A percentile compares a stretch with the other conserved stretches of the same genome.
phyloP scores from a whole-genome alignment of 2,329 filamentous ascomycete genomes.

The Annulohypoxylon truncatum region DNA sequence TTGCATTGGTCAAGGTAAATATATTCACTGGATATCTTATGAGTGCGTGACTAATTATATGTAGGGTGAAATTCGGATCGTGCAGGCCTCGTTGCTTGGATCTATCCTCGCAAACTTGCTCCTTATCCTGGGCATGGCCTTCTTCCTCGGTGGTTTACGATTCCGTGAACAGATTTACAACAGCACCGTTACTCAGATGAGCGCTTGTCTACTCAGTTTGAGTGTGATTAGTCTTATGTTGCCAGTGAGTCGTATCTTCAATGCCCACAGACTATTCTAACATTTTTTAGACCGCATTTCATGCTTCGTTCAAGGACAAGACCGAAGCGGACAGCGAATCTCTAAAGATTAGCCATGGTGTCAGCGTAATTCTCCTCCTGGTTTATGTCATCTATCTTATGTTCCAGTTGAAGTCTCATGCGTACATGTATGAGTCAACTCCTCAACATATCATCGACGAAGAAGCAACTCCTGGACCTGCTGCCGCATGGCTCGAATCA shows the following conservation, averaged over 20 bases:
- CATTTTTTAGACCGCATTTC: conserved; percentile 80
- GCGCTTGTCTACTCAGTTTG: conserved; percentile 88
- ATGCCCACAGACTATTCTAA: neutral
- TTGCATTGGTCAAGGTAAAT: conserved; percentile 76
- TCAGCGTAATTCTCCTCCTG: conserved; percentile 83
- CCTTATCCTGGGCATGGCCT: conserved; percentile 91
- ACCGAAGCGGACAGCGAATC: conserved; percentile 74
- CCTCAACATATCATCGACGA: conserved; percentile 94
- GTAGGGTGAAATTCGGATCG: conserved; percentile 85
- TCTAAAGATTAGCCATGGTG: conserved; percentile 87
- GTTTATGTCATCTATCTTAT: conserved; percentile 87
- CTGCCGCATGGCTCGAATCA: conserved; percentile 83
- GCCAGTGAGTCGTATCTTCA: conserved; percentile 65
- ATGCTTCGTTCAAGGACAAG: conserved; percentile 80
- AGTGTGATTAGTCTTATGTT: conserved; percentile 90
- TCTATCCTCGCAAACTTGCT: conserved; percentile 91
- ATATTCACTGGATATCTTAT: neutral
- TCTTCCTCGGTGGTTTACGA: conserved; percentile 85
- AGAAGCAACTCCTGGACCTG: conserved; percentile 85
- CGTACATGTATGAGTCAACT: conserved; percentile 92
- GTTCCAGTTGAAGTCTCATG: conserved; percentile 92
- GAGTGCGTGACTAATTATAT: conserved; percentile 41
- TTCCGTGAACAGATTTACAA: conserved; percentile 97
- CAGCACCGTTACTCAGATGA: conserved; percentile 96
- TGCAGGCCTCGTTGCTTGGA: conserved; percentile 89